Conservation (phyloP, 2,329 filamentous ascomycete genomes). For the Pyrenochaeta sp. region DNA sequence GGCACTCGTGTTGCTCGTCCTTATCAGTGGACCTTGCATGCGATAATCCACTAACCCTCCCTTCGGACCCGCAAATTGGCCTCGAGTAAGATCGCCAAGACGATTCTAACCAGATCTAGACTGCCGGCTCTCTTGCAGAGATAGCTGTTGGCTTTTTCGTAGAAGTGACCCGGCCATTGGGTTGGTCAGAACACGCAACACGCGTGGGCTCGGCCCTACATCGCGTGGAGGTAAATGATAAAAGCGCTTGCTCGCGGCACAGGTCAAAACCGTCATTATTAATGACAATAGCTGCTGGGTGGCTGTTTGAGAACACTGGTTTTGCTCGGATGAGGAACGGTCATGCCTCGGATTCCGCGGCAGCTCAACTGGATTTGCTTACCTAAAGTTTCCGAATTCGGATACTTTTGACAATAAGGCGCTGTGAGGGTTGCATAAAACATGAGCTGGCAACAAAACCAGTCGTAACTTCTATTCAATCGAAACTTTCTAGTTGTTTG, state of each 20-base stretch:
- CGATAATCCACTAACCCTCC: slow-evolving; percentile 13
- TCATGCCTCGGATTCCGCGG: too few species aligned
- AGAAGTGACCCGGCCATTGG: not conserved
- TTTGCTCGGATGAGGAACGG: too few species aligned
- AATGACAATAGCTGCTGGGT: too few species aligned
- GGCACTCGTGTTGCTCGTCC: not conserved
- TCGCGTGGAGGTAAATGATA: too few species aligned
- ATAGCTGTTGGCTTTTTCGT: not conserved
- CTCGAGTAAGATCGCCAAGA: slow-evolving; percentile 14
- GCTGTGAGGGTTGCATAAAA: not conserved
- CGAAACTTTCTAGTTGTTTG: not conserved
- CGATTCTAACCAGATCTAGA: not conserved
- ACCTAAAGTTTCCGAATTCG: not conserved
- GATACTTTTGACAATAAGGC: not conserved
- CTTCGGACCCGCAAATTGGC: slow-evolving; percentile 6
- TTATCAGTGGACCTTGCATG: slow-evolving; percentile 20
- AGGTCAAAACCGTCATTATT: too few species aligned
- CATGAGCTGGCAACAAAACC: not conserved
- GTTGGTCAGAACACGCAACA: too few species aligned
- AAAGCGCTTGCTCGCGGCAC: too few species aligned
- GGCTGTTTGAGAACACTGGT: too few species aligned
- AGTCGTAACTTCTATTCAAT: not conserved
- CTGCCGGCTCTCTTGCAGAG: not conserved
- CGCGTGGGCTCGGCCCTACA: too few species aligned
- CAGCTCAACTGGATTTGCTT: too few species aligned